Conservation (phyloP, 2,329 filamentous ascomycete species). For the Claviceps pazoutovae region DNA sequence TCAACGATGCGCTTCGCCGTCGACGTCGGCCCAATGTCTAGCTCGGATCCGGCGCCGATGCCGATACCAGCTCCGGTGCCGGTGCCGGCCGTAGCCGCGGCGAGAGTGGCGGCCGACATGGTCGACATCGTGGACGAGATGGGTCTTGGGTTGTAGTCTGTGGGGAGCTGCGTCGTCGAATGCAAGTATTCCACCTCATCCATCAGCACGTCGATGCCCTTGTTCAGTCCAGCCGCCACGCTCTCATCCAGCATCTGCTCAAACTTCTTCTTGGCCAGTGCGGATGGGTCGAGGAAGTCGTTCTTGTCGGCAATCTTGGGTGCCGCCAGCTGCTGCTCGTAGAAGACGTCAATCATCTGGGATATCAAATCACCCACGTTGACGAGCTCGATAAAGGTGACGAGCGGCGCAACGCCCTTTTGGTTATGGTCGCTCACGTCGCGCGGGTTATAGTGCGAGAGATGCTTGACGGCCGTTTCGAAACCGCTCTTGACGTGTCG, state of each 20-base stretch:
- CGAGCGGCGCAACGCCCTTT: slow-evolving; percentile 71
- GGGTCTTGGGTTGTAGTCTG: slow-evolving; percentile 71
- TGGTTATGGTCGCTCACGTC: slow-evolving; percentile 60
- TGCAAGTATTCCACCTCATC: slow-evolving; percentile 94
- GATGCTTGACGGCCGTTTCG: slow-evolving; percentile 78
- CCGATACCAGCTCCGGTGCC: slow-evolving; percentile 17
- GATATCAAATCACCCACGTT: slow-evolving; percentile 96
- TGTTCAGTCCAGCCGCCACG: slow-evolving; percentile 88
- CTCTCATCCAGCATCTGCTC: slow-evolving; percentile 98
- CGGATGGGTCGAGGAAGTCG: slow-evolving; percentile 84
- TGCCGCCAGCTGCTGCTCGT: slow-evolving; percentile 80
- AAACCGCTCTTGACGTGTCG: slow-evolving; percentile 88
- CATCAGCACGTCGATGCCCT: slow-evolving; percentile 96
- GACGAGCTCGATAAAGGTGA: slow-evolving; percentile 92
- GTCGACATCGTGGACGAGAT: slow-evolving; percentile 10
- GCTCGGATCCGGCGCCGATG: slow-evolving; percentile 20
- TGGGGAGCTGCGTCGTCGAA: slow-evolving; percentile 70
- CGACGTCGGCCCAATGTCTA: slow-evolving; percentile 52
- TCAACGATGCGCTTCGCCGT: slow-evolving; percentile 73
- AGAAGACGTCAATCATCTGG: slow-evolving; percentile 98
- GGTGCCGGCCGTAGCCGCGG: slow-evolving; percentile 3
- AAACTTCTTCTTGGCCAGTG: slow-evolving; percentile 93
- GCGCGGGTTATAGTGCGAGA: slow-evolving; percentile 82
- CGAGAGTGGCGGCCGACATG: slow-evolving; percentile 5
- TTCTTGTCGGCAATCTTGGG: slow-evolving; percentile 78